Conservation (phyloP, 2,329 filamentous ascomycete genomes). For the Botrytis fragariae region DNA sequence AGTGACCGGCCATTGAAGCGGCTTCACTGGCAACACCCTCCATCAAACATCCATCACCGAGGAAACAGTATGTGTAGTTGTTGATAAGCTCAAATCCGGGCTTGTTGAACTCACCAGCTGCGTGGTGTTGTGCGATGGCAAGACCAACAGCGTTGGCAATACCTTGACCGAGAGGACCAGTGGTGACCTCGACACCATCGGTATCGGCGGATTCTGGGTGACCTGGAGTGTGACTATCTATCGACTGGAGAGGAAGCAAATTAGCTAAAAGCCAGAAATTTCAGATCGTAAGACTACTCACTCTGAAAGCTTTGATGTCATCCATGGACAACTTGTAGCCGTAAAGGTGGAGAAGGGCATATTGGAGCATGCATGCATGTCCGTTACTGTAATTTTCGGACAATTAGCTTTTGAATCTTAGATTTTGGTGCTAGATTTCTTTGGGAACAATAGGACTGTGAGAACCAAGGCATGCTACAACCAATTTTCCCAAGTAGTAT, state of each 20-base stretch:
- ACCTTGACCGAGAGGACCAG: conserved; percentile 95
- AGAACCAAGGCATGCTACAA: background rate
- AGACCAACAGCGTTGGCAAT: conserved; percentile 97
- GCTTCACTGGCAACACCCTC: conserved; percentile 96
- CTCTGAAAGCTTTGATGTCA: conserved; percentile 94
- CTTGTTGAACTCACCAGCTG: conserved; percentile 92
- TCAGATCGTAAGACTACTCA: conserved; percentile 48
- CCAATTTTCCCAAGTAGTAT: background rate
- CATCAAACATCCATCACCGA: conserved; percentile 98
- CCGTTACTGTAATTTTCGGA: conserved; percentile 67
- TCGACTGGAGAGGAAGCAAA: conserved; percentile 39
- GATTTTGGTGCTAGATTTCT: background rate
- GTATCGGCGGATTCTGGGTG: conserved; percentile 97
- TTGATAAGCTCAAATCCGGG: conserved; percentile 85
- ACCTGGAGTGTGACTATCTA: conserved; percentile 80
- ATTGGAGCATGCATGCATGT: conserved; percentile 99
- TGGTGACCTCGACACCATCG: conserved; percentile 95
- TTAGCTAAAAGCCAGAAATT: conserved; percentile 12
- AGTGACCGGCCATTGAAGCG: conserved; percentile 86
- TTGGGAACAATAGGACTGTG: background rate
- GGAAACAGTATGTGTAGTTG: conserved; percentile 97
- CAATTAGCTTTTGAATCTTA: conserved; percentile 6
- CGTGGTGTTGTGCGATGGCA: conserved; percentile 93
- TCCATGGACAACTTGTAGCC: conserved; percentile 85
- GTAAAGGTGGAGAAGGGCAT: conserved; percentile 95